Evolutionary conservation across 768 basidiomycete species (phyloP).

Genomic region (Tubosaeta sp.): DNA sequence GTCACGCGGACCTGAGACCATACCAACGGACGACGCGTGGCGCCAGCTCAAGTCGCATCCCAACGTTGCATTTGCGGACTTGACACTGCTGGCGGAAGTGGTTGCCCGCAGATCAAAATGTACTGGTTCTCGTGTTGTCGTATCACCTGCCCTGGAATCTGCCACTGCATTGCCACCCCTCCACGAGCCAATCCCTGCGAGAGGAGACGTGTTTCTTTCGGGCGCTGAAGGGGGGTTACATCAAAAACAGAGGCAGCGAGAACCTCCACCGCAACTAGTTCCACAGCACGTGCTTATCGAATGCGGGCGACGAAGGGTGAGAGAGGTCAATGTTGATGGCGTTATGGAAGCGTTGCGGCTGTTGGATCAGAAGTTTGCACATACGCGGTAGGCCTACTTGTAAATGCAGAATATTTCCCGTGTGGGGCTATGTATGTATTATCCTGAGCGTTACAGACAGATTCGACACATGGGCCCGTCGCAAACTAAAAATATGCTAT

Average conservation of each 20-base stretch:
- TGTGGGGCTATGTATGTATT: slow-evolving; percentile 2
- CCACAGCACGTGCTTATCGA: slow-evolving; percentile 59
- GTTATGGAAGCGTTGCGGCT: slow-evolving; percentile 73
- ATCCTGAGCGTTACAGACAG: slow-evolving; percentile 2
- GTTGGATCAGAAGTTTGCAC: slow-evolving; percentile 60
- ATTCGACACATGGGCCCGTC: neutral
- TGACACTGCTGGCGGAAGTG: slow-evolving; percentile 81
- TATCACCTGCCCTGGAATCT: slow-evolving; percentile 51
- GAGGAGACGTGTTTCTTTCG: slow-evolving; percentile 40
- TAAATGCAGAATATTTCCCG: neutral
- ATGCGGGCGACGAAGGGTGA: slow-evolving; percentile 57
- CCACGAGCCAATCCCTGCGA: slow-evolving; percentile 5
- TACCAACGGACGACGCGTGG: slow-evolving; percentile 83
- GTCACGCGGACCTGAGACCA: slow-evolving; percentile 41
- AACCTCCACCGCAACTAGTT: slow-evolving; percentile 49
- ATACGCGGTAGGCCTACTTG: slow-evolving; percentile 23
- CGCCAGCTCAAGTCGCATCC: slow-evolving; percentile 82
- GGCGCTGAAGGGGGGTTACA: slow-evolving; percentile 53
- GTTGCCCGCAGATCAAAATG: slow-evolving; percentile 81
- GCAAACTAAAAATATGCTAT: slow-evolving; percentile 1
- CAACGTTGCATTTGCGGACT: slow-evolving; percentile 80
- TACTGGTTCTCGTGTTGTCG: slow-evolving; percentile 60
- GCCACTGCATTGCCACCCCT: slow-evolving; percentile 14
- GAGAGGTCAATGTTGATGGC: slow-evolving; percentile 67
- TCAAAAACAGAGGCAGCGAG: slow-evolving; percentile 38